phyloP scores from a whole-genome alignment of 345 rosid species.

The Populus ilicifolia region DNA sequence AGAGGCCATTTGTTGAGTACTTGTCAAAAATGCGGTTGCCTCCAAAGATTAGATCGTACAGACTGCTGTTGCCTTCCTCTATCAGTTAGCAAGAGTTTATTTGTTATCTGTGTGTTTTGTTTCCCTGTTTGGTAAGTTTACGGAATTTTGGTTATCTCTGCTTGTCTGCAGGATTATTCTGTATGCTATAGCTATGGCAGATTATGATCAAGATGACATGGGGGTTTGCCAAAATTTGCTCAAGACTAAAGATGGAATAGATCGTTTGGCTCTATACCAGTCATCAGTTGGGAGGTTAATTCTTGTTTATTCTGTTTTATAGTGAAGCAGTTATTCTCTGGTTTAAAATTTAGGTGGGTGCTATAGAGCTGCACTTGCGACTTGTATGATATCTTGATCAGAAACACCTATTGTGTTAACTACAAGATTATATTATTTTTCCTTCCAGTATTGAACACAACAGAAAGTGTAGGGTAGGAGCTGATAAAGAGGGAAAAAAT shows the following conservation, averaged over 20 bases:
- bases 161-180: conserved; percentile 54
- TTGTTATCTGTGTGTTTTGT: conserved; percentile 9
- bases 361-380: not conserved
- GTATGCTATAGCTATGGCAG: conserved; percentile 75
- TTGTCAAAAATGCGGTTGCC: conserved; percentile 68
- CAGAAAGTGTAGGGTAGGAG: not conserved
- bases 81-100: conserved; percentile 27
- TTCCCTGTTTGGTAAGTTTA: not conserved
- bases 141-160: not conserved
- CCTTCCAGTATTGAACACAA: not conserved
- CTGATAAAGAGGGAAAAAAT: not conserved
- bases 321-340: not conserved
- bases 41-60: conserved; percentile 72
- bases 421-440: not conserved
- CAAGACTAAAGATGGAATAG: conserved; percentile 71
- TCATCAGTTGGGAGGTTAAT: conserved; percentile 79
- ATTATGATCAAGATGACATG: conserved; percentile 59
- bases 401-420: not conserved
- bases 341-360: not conserved
- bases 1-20: conserved; percentile 64
- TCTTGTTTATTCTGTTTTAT: conserved; percentile 3
- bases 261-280: conserved; percentile 62
- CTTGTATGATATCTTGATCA: not conserved
- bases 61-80: conserved; percentile 20
- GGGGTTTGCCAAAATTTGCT: conserved; percentile 41